phyloP scores from a whole-genome alignment of 495 filamentous ascomycete genomes.

The Astrothelium macrocarpum region DNA sequence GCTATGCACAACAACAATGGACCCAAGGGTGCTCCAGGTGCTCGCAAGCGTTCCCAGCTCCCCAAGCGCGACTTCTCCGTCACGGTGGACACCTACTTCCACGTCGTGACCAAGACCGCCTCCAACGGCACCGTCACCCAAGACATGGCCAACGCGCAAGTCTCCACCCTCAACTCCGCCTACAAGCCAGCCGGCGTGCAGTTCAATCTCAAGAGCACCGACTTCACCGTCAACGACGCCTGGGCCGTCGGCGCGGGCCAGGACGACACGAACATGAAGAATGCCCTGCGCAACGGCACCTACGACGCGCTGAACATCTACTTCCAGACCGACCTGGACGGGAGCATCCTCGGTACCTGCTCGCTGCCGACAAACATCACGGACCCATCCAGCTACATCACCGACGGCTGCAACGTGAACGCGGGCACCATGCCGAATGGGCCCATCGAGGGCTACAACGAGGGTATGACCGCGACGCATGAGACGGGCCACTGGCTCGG shows the following conservation, averaged over 20 bases:
- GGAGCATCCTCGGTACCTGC: slow-evolving; percentile 48
- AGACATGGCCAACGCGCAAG: slow-evolving; percentile 34
- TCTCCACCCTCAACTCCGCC: slow-evolving; percentile 40
- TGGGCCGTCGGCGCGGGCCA: slow-evolving; percentile 42
- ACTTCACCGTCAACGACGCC: slow-evolving; percentile 46
- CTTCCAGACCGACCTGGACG: slow-evolving; percentile 45
- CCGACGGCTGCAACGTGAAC: slow-evolving; percentile 53
- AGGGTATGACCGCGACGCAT: slow-evolving; percentile 52
- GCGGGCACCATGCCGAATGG: slow-evolving; percentile 47
- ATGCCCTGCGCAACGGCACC: slow-evolving; percentile 46
- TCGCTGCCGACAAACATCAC: slow-evolving; percentile 31
- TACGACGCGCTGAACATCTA: slow-evolving; percentile 56
- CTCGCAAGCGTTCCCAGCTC: slow-evolving; percentile 11
- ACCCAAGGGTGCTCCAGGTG: slow-evolving; percentile 13
- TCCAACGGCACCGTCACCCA: slow-evolving; percentile 43
- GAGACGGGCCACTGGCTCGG: slow-evolving; percentile 61
- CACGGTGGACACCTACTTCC: slow-evolving; percentile 50
- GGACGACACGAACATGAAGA: slow-evolving; percentile 47
- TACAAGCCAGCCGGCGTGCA: slow-evolving; percentile 43
- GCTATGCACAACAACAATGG: slow-evolving; percentile 16
- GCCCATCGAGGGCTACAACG: slow-evolving; percentile 41
- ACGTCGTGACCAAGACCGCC: slow-evolving; percentile 46
- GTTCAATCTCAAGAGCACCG: slow-evolving; percentile 44
- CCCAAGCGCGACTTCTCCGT: slow-evolving; percentile 17
- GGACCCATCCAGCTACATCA: slow-evolving; percentile 34